Evolutionary conservation across 176 grass and related monocot genomes (phyloP), one percentile per base, ranked within the genome.

Genomic region (Lolium perenne): DNA sequence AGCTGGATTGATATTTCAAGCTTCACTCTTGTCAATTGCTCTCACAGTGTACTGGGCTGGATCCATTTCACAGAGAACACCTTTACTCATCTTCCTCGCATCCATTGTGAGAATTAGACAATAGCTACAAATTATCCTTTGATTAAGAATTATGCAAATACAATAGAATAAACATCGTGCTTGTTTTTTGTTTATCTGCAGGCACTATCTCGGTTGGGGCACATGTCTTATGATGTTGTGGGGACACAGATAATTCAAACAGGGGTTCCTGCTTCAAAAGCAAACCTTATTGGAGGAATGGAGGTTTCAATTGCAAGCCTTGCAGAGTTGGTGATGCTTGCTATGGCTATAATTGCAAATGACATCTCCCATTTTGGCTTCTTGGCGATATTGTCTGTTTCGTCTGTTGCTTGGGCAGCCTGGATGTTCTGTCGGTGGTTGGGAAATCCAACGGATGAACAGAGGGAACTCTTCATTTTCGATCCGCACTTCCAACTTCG

Each of bases 181-280:
- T 20, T 73, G 20, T 83, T 82, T 8, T 65, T 22, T 65, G 71
- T 69, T 86, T 58, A 87, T 86, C 62, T 84, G 54, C 88, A 97
- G 95, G 92, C 88, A 46, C 50, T 99, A 54, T 99, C 97, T 57
- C 87, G 94, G 81, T 55, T 99, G 60, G 97, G 97, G 13, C 97
- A 94, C 78, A 99, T 99, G 92, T 99, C 97, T 72, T 99, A 99
- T 77, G 97, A 99, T 84, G 92, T 96, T 78, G 92, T 96, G 0
- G 97, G 94, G 45, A 99, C 97, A 38, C 97, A 99, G 81, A 99
- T 99, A 16, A 87, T 99, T 72, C 97, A 99, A 76, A 99, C 90
- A 11, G 97, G 97, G n/a, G 90, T 96, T 40, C 94, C 94, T 10
- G 78, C 89, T 63, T 88, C 92, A 50, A 99, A 96, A 89, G 97